Percentiles rank a stretch among this genome's conserved stretches.
Conservation (phyloP, 164 flowering plant genomes). For the Macadamia tetraphylla region DNA sequence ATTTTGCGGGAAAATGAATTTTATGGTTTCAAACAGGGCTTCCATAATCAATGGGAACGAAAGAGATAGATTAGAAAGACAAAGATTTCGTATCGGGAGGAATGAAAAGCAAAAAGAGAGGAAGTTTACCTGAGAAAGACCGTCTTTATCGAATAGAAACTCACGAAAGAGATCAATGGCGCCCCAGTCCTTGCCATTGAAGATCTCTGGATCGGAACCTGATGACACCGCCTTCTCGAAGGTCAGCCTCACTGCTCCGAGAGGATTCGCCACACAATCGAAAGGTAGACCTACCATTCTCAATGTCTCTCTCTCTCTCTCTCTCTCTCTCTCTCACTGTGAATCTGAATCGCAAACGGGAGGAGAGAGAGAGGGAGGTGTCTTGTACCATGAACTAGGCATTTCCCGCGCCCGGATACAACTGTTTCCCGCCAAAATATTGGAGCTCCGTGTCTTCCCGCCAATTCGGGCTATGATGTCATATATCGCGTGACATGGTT, state of each 20-base stretch:
- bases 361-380: too few relatives aligned
- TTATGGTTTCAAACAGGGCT: not conserved
- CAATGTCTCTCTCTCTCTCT: slow-evolving; percentile 9
- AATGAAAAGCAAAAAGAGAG: not conserved
- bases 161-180: slow-evolving; percentile 58
- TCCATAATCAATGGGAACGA: not conserved
- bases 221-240: slow-evolving; percentile 66
- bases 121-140: slow-evolving; percentile 51
- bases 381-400: not conserved
- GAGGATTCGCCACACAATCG: slow-evolving; percentile 80
- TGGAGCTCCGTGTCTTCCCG: not conserved
- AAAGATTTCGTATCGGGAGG: not conserved
- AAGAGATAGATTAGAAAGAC: not conserved
- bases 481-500: too few relatives aligned
- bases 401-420: not conserved
- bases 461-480: not conserved
- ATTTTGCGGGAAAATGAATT: not conserved
- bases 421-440: not conserved
- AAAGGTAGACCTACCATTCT: slow-evolving; percentile 70
- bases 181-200: slow-evolving; percentile 77
- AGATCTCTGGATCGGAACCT: slow-evolving; percentile 42
- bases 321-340: slow-evolving; percentile 10
- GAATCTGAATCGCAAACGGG: slow-evolving; percentile 3
- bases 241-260: slow-evolving; percentile 82
- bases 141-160: slow-evolving; percentile 47